Conservation (phyloP, 2,329 filamentous ascomycete genomes). For the Coniochaeta sp. region DNA sequence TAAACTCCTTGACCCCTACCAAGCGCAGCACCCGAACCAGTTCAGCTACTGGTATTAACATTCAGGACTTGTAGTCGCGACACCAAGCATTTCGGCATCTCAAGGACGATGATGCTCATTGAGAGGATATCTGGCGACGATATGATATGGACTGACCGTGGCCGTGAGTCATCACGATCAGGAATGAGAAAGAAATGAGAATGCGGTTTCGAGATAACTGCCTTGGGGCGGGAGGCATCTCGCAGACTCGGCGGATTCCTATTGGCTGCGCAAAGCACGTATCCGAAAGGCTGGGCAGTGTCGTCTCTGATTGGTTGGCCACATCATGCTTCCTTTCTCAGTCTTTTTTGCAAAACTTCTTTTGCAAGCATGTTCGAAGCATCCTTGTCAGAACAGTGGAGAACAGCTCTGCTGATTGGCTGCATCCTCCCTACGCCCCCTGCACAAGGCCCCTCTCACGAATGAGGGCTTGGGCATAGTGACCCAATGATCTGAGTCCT, state of each 20-base stretch:
- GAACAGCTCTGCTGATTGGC: slow-evolving; percentile 9
- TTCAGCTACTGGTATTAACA: too few relatives aligned
- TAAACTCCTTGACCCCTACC: not conserved
- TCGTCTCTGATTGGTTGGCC: not conserved
- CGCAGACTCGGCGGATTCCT: slow-evolving; percentile 5
- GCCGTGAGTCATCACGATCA: not conserved
- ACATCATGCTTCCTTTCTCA: not conserved
- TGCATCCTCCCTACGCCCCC: slow-evolving; percentile 4
- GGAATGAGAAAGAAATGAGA: not conserved
- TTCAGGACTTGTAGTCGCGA: too few relatives aligned
- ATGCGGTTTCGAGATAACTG: not conserved
- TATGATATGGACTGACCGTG: not conserved
- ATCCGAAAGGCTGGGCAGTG: not conserved
- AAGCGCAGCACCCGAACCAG: too few relatives aligned
- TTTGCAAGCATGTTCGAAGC: not conserved
- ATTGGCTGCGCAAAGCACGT: not conserved
- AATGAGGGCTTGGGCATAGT: slow-evolving; percentile 10
- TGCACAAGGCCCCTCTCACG: slow-evolving; percentile 10
- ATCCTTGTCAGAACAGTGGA: slow-evolving; percentile 10
- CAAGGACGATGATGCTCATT: not conserved
- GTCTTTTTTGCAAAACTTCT: not conserved
- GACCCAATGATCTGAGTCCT: slow-evolving; percentile 21
- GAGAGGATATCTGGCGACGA: not conserved
- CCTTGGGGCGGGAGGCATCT: not conserved
- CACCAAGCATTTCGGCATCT: too few relatives aligned